phyloP scores from a whole-genome alignment of 2,329 filamentous ascomycete genomes.

The Pyricularia pennisetigena region DNA sequence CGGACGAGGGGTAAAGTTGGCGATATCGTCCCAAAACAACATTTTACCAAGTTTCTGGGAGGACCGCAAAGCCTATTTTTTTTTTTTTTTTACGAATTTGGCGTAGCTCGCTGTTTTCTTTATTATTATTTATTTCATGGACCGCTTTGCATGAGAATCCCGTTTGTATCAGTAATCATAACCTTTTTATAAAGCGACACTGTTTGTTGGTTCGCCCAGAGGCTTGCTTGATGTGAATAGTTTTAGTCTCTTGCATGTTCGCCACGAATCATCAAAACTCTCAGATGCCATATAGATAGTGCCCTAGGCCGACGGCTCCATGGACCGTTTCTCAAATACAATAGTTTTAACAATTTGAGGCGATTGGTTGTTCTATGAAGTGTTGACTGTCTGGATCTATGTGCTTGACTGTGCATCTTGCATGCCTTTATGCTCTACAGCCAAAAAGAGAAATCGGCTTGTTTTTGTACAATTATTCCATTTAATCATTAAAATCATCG shows the following conservation, averaged over 20 bases:
- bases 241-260: neutral
- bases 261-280: neutral
- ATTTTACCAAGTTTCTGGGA: neutral
- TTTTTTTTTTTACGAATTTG: neutral
- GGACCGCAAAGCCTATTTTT: neutral
- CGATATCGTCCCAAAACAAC: neutral
- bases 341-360: neutral
- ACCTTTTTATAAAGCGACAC: neutral
- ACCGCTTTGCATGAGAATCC: neutral
- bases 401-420: neutral
- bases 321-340: neutral
- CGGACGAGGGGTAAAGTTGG: neutral
- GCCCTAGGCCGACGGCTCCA: neutral
- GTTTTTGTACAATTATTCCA: neutral
- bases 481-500: neutral
- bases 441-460: neutral
- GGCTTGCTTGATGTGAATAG: neutral
- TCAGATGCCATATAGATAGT: neutral
- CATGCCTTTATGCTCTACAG: neutral
- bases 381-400: neutral
- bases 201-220: neutral
- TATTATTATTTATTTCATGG: neutral
- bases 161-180: neutral
- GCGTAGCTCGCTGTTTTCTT: neutral
- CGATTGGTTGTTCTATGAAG: neutral